Conservation (phyloP, 345 rosid genomes). For the Camelina laxa region DNA sequence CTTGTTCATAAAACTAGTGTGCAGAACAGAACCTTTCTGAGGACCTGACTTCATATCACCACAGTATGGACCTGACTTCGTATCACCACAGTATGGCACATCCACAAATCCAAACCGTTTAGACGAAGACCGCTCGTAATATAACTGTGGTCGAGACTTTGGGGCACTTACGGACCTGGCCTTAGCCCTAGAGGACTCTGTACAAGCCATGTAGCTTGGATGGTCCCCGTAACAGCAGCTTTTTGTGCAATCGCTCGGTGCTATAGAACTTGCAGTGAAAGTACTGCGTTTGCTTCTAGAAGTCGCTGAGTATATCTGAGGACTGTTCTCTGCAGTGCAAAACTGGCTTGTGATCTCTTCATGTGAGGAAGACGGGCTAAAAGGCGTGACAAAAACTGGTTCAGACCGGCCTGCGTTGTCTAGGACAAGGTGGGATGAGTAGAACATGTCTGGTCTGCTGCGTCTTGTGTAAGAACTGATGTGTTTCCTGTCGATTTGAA, state of each 20-base stretch:
- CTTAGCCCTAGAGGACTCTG: conserved; percentile 88
- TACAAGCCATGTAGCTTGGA: conserved; percentile 92
- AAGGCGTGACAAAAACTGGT: conserved; percentile 48
- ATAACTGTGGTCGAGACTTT: conserved; percentile 63
- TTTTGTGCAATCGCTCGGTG: conserved; percentile 46
- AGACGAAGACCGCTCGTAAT: conserved; percentile 68
- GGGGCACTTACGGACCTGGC: conserved; percentile 83
- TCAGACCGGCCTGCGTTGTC: conserved; percentile 51
- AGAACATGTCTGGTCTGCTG: conserved; percentile 50
- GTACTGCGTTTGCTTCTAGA: conserved; percentile 70
- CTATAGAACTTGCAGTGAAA: conserved; percentile 58
- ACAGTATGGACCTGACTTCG: conserved; percentile 47
- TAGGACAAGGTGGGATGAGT: conserved; percentile 46
- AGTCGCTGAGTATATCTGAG: conserved; percentile 70
- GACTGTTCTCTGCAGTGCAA: conserved; percentile 78
- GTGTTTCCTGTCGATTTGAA: conserved; percentile 71
- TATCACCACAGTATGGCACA: conserved; percentile 43
- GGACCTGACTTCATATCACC: conserved; percentile 57
- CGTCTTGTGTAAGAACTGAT: conserved; percentile 49
- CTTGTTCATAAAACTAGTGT: conserved; percentile 63
- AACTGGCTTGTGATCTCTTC: conserved; percentile 52
- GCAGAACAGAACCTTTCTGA: conserved; percentile 58
- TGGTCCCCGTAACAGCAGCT: conserved; percentile 71
- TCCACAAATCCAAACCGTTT: conserved; percentile 60
- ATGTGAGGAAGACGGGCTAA: conserved; percentile 60